These are phyloP conservation scores for Aureobasidium sp. DNA, from an alignment of 2,329 filamentous ascomycete species.

Conservation along the genomic window DNA sequence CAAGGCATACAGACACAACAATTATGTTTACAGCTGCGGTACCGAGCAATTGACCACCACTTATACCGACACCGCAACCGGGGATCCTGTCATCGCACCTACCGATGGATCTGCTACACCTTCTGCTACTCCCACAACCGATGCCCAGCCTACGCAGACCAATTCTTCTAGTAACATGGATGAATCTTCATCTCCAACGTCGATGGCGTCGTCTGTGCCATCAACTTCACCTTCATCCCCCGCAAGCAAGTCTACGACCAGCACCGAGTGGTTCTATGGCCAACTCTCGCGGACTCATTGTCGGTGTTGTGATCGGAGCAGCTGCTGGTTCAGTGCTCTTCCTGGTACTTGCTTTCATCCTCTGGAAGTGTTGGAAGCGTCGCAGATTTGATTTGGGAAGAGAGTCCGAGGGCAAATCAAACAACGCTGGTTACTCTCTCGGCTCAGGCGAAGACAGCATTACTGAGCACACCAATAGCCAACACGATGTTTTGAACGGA, in stretches of 20 bases:
- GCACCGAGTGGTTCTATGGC: not conserved
- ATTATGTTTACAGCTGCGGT: not conserved
- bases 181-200: not conserved
- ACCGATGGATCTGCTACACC: not conserved
- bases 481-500: not conserved
- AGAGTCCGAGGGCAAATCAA: not conserved
- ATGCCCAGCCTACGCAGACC: not conserved
- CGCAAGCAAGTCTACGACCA: not conserved
- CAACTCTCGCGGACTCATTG: not conserved
- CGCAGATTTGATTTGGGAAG: not conserved
- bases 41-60: not conserved
- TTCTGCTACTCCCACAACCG: not conserved
- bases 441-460: not conserved
- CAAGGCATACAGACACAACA: not conserved
- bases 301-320: slow-evolving; percentile 2
- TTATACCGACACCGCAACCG: not conserved
- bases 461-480: not conserved
- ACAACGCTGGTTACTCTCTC: not conserved
- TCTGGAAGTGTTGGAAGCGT: slow-evolving; percentile 1
- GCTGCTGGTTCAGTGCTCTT: not conserved
- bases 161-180: not conserved
- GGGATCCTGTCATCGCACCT: not conserved
- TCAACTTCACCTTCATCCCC: not conserved
- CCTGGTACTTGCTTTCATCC: not conserved
- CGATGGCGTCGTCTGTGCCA: not conserved